Evolutionary conservation across 164 flowering plant species (phyloP).

Genomic region (Stephania yunnanensis): DNA sequence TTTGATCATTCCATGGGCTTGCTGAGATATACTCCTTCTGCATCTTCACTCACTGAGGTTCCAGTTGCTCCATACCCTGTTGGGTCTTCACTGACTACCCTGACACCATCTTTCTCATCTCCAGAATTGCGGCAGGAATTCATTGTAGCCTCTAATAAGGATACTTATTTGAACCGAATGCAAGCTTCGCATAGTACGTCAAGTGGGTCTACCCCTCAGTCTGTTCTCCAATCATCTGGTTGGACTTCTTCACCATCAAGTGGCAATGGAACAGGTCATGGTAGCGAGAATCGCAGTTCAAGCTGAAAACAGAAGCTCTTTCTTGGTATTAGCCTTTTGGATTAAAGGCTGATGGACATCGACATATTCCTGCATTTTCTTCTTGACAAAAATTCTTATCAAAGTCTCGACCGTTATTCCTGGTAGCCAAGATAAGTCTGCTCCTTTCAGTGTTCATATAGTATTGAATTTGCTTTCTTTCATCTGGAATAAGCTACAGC

Average conservation of each 20-base stretch:
- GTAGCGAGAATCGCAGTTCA: slow-evolving; percentile 29
- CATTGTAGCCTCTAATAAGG: slow-evolving; percentile 46
- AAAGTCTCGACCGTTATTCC: neutral
- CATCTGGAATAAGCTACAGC: slow-evolving; percentile 46
- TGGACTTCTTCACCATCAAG: slow-evolving; percentile 38
- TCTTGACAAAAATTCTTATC: neutral
- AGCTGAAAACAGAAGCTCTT: slow-evolving; percentile 22
- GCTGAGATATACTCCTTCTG: slow-evolving; percentile 85
- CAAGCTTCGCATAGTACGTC: slow-evolving; percentile 50
- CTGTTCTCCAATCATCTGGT: slow-evolving; percentile 32
- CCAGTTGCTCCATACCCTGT: slow-evolving; percentile 96
- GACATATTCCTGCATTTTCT: slow-evolving; percentile 4
- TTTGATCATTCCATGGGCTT: slow-evolving; percentile 77
- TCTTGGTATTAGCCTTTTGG: slow-evolving; percentile 1
- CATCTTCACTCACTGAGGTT: slow-evolving; percentile 89
- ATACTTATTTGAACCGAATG: slow-evolving; percentile 38
- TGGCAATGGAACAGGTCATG: slow-evolving; percentile 26
- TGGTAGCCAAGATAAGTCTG: slow-evolving; percentile 6
- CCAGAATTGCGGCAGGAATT: slow-evolving; percentile 63
- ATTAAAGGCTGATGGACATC: neutral
- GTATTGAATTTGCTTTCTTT: slow-evolving; percentile 17
- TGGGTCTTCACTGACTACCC: slow-evolving; percentile 65
- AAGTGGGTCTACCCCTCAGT: slow-evolving; percentile 37
- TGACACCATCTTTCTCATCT: slow-evolving; percentile 85
- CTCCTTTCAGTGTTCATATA: slow-evolving; percentile 32